Conservation (phyloP, 495 filamentous ascomycete species). For the Penicillium soppii region DNA sequence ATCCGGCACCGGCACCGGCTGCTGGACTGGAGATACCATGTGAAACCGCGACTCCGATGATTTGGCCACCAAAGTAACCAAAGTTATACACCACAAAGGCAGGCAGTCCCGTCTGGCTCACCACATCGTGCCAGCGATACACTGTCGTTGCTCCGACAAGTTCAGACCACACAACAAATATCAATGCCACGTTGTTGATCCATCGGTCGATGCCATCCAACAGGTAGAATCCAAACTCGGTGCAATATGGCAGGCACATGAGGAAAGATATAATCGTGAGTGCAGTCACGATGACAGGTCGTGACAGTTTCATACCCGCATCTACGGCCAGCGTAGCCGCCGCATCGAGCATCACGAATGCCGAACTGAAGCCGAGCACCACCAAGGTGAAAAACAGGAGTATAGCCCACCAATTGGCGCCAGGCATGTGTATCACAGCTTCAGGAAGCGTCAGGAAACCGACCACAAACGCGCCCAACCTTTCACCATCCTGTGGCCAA, state of each 20-base stretch:
- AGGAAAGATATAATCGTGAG: constrained; percentile 26
- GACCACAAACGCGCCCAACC: constrained; percentile 36
- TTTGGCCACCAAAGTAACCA: constrained; percentile 35
- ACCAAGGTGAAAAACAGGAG: constrained; percentile 38
- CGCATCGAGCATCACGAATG: constrained; percentile 29
- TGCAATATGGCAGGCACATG: constrained; percentile 27
- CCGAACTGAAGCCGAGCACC: constrained; percentile 24
- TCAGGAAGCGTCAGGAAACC: constrained; percentile 40
- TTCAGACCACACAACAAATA: constrained; percentile 28
- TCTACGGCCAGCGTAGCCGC: constrained; percentile 23
- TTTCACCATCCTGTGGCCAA: constrained; percentile 28
- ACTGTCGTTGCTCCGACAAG: constrained; percentile 23
- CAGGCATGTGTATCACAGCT: constrained; percentile 39
- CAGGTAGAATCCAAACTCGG: constrained; percentile 26
- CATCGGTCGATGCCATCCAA: constrained; percentile 27
- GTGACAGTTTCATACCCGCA: constrained; percentile 17
- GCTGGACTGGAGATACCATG: constrained; percentile 24
- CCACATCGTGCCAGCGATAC: constrained; percentile 31
- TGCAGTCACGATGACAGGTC: constrained; percentile 21
- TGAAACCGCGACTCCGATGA: constrained; percentile 32
- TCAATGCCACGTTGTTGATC: constrained; percentile 27
- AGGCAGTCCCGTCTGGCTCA: constrained; percentile 25
- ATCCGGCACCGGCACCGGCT: constrained; percentile 28
- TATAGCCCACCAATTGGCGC: constrained; percentile 39
- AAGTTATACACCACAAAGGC: constrained; percentile 33